phyloP scores from a whole-genome alignment of 106 monocot species.

The Platanthera guangdongensis region DNA sequence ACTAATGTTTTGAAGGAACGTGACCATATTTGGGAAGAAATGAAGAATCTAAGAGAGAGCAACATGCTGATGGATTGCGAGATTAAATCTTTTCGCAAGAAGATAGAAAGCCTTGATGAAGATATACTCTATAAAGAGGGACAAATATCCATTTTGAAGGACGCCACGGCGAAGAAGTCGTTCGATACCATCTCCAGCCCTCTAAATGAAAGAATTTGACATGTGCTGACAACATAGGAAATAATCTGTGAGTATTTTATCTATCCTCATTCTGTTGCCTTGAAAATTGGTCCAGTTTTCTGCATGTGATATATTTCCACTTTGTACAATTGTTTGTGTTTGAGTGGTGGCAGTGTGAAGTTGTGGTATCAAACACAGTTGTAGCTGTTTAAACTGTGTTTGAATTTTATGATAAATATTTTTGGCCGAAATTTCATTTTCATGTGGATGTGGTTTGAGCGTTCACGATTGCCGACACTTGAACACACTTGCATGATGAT shows the following conservation, averaged over 20 bases:
- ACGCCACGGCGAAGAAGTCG: conserved; percentile 31
- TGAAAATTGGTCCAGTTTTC: no score
- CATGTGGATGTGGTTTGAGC: no score
- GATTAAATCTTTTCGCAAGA: conserved; percentile 39
- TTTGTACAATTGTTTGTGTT: no score
- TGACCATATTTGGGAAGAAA: conserved; percentile 62
- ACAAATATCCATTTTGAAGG: conserved; percentile 58
- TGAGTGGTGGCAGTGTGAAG: no score
- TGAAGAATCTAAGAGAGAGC: conserved; percentile 36
- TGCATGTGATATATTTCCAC: no score
- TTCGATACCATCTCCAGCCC: conserved; percentile 32
- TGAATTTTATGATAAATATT: no score
- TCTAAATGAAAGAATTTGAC: conserved; percentile 16
- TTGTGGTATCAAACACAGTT: no score
- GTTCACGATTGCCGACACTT: no score
- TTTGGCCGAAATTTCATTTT: no score
- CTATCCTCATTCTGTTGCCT: no score
- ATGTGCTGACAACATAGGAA: conserved; percentile 10
- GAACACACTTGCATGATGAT: no score
- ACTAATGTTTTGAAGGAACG: conserved; percentile 53
- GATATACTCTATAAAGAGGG: conserved; percentile 69
- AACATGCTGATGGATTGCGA: conserved; percentile 44
- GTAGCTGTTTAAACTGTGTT: no score
- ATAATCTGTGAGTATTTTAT: neutral
- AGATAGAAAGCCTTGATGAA: conserved; percentile 80